Conservation (phyloP, 2,329 filamentous ascomycete species). For the Fusarium solani-melongenae region DNA sequence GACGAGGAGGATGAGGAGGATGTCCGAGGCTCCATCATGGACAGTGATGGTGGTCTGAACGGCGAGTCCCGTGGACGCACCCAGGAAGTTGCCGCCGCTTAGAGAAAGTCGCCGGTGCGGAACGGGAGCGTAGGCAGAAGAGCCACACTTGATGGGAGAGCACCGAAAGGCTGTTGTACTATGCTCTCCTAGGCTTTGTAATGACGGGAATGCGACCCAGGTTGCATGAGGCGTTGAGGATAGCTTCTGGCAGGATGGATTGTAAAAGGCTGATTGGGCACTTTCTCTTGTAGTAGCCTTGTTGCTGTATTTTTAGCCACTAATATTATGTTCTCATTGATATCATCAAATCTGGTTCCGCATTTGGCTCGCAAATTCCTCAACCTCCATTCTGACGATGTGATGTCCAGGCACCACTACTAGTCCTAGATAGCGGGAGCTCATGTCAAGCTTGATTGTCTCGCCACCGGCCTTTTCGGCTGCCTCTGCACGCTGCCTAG, state of each 20-base stretch:
- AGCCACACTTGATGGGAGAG: neutral
- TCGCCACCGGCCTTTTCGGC: constrained; percentile 49
- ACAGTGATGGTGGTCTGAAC: constrained; percentile 64
- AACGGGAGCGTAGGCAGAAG: constrained; percentile 10
- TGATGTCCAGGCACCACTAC: constrained; percentile 90
- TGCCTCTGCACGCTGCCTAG: constrained; percentile 56
- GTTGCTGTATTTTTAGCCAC: constrained; percentile 43
- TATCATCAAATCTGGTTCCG: constrained; percentile 33
- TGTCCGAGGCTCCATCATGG: constrained; percentile 60
- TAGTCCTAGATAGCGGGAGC: constrained; percentile 86
- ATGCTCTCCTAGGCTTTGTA: constrained; percentile 16
- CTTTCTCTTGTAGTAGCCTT: constrained; percentile 39
- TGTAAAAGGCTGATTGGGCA: constrained; percentile 41
- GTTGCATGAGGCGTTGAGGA: constrained; percentile 44
- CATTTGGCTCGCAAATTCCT: constrained; percentile 74
- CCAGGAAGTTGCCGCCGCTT: constrained; percentile 62
- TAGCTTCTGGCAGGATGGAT: constrained; percentile 30
- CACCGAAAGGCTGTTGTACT: neutral
- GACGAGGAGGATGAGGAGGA: constrained; percentile 74
- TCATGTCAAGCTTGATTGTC: constrained; percentile 75
- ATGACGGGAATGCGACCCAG: constrained; percentile 36
- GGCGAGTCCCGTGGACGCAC: constrained; percentile 67
- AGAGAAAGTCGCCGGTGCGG: constrained; percentile 33
- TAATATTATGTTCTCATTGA: constrained; percentile 37
- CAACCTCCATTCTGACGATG: constrained; percentile 88